phyloP scores from a whole-genome alignment of 225 moss, liverwort and hornwort species.

The Antitrichia curtipendula region DNA sequence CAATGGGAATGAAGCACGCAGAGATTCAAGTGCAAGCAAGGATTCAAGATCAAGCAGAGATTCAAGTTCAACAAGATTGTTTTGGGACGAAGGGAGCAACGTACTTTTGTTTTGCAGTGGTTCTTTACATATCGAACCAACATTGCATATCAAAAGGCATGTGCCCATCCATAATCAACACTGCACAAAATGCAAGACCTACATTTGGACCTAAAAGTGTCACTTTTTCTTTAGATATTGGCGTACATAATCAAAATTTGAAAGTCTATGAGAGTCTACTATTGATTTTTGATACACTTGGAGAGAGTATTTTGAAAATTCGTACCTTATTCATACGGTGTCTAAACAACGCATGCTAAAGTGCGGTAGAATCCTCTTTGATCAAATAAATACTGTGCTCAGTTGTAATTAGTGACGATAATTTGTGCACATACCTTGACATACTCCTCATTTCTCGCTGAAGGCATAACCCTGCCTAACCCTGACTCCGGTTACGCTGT shows the following conservation, averaged over 20 bases:
- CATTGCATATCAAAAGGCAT: background rate
- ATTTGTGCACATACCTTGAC: background rate
- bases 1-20: too few relatives aligned
- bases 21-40: too few relatives aligned
- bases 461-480: slow-evolving; percentile 36
- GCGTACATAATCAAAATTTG: too few relatives aligned
- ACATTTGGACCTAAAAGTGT: background rate
- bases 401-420: background rate
- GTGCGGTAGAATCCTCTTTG: background rate
- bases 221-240: background rate
- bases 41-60: too few relatives aligned
- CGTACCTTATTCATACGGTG: background rate
- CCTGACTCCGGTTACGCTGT: slow-evolving; percentile 61
- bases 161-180: background rate
- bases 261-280: background rate
- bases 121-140: background rate
- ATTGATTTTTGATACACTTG: background rate
- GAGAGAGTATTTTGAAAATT: background rate
- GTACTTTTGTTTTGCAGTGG: background rate
- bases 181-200: background rate
- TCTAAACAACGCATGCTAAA: background rate
- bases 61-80: too few relatives aligned
- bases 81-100: too few relatives aligned
- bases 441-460: slow-evolving; percentile 34
- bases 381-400: background rate